Evolutionary conservation across 208 protist species (phyloP).

Genomic region (Trypanosoma lewisi): DNA sequence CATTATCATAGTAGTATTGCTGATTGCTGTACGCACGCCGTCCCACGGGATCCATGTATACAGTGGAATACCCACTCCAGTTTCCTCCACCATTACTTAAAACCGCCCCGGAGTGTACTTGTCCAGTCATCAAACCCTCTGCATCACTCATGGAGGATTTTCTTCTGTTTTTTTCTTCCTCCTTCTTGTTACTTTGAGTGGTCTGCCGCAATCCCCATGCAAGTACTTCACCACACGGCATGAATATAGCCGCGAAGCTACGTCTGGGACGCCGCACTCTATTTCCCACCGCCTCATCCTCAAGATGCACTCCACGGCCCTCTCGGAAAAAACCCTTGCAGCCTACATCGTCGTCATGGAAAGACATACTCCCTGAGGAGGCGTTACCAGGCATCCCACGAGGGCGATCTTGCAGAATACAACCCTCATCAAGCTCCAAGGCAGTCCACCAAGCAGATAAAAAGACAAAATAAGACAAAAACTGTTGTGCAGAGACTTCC

Average conservation of each 20-base stretch:
- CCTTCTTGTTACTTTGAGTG: not conserved
- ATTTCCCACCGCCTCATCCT: conserved; percentile 12
- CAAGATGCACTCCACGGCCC: not conserved
- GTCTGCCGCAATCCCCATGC: conserved; percentile 27
- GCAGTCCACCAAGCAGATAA: conserved; percentile 34
- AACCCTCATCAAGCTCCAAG: conserved; percentile 30
- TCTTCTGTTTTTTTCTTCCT: not conserved
- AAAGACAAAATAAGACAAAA: conserved; percentile 31
- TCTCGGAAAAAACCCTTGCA: not conserved
- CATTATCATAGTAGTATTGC: not conserved
- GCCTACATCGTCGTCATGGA: not conserved
- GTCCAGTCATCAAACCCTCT: not conserved
- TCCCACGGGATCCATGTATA: not conserved
- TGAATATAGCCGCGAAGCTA: conserved; percentile 43
- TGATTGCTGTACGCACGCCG: not conserved
- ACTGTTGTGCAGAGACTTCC: conserved; percentile 7
- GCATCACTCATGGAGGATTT: not conserved
- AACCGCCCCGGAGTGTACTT: not conserved
- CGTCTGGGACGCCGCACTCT: conserved; percentile 15
- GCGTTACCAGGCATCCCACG: not conserved
- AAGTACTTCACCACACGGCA: conserved; percentile 45
- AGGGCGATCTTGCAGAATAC: not conserved
- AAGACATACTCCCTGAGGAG: conserved; percentile 2
- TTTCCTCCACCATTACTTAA: not conserved
- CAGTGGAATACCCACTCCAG: not conserved